Evolutionary conservation across 2,329 filamentous ascomycete genomes (phyloP).

Genomic region (Arthrobotrys musiformis): DNA sequence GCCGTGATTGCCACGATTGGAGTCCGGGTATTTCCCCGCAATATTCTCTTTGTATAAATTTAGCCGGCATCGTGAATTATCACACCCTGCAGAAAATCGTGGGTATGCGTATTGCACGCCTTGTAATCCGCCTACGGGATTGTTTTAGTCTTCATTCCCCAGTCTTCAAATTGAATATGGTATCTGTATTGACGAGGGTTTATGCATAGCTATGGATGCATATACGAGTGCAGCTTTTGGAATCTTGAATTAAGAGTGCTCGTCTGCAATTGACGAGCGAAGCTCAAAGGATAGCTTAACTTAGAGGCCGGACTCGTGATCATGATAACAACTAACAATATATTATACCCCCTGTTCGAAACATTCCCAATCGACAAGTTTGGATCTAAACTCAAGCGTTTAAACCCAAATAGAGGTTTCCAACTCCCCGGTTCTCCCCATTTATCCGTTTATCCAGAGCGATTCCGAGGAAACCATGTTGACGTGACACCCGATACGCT

Average conservation of each 20-base stretch:
- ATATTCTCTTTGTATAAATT: too few relatives aligned
- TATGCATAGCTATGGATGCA: neutral
- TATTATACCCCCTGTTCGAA: neutral
- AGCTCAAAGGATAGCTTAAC: too few relatives aligned
- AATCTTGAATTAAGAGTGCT: too few relatives aligned
- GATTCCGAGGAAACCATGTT: slow-evolving; percentile 14
- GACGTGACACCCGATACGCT: neutral
- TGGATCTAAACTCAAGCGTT: slow-evolving; percentile 8
- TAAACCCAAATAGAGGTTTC: slow-evolving; percentile 1
- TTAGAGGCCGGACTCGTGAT: too few relatives aligned
- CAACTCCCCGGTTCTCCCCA: slow-evolving; percentile 16
- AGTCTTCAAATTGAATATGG: too few relatives aligned
- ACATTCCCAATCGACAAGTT: neutral
- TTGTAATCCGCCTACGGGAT: slow-evolving; percentile 16
- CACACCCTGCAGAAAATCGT: slow-evolving; percentile 27
- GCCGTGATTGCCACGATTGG: slow-evolving; percentile 8
- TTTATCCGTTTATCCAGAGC: slow-evolving; percentile 34
- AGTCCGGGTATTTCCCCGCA: slow-evolving; percentile 41
- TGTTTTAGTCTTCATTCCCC: neutral
- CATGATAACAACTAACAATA: neutral
- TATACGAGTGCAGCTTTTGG: too few relatives aligned
- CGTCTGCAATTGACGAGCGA: too few relatives aligned
- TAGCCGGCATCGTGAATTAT: slow-evolving; percentile 46
- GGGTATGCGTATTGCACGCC: slow-evolving; percentile 1
- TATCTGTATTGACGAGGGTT: neutral